phyloP scores from a whole-genome alignment of 495 filamentous ascomycete genomes.

The Tuber indicum region DNA sequence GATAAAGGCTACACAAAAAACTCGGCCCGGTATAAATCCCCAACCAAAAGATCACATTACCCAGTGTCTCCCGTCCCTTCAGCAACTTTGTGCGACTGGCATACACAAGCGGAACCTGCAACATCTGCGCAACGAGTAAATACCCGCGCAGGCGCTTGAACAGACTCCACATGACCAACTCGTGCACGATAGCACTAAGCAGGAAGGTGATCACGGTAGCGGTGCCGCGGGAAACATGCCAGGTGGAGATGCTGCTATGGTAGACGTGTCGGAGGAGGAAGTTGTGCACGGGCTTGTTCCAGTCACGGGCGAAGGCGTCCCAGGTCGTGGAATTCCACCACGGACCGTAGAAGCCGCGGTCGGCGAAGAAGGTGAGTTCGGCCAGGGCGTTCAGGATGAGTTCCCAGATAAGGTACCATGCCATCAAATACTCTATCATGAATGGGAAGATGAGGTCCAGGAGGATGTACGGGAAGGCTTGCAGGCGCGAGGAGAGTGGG shows the following conservation, averaged over 20 bases:
- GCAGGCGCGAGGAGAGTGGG: conserved; percentile 54
- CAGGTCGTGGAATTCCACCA: conserved; percentile 58
- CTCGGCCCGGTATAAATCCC: conserved; percentile 66
- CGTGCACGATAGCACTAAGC: conserved; percentile 61
- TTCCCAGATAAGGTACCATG: conserved; percentile 76
- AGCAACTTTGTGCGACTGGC: conserved; percentile 58
- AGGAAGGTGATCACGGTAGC: conserved; percentile 70
- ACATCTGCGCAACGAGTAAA: conserved; percentile 62
- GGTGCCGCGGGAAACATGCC: conserved; percentile 59
- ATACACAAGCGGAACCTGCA: conserved; percentile 59
- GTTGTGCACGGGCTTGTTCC: conserved; percentile 66
- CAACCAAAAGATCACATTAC: conserved; percentile 69
- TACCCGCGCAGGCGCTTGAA: conserved; percentile 72
- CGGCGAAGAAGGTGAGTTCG: conserved; percentile 67
- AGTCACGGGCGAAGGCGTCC: conserved; percentile 57
- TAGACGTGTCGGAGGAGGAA: conserved; percentile 71
- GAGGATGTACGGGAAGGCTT: conserved; percentile 62
- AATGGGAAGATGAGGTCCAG: conserved; percentile 67
- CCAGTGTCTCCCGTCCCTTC: conserved; percentile 54
- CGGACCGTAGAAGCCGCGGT: conserved; percentile 67
- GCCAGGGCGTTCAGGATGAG: conserved; percentile 68
- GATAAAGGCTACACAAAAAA: conserved; percentile 62
- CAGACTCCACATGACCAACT: conserved; percentile 69
- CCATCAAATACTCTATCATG: conserved; percentile 62
- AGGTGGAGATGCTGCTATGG: conserved; percentile 62